Evolutionary conservation across 2,329 filamentous ascomycete genomes (phyloP).

Genomic region (Aspergillus fumigatus): DNA sequence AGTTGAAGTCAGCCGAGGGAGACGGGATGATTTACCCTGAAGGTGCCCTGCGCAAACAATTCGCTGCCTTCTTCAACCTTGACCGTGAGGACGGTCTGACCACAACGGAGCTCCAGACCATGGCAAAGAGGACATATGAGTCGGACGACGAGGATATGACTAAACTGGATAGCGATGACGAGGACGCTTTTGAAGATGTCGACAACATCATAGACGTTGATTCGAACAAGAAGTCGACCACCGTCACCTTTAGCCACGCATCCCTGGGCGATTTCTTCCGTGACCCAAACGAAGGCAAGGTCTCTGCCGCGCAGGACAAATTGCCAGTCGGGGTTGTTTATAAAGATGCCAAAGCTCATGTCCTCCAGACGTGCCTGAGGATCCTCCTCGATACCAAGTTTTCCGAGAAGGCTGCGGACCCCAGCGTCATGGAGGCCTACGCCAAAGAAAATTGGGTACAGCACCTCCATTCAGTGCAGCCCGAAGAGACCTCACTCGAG

Average conservation of each 20-base stretch:
- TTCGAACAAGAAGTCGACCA: constrained; percentile 15
- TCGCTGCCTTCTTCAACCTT: constrained; percentile 46
- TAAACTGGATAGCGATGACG: neutral
- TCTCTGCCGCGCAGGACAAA: constrained; percentile 7
- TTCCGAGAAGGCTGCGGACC: neutral
- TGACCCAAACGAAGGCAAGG: constrained; percentile 10
- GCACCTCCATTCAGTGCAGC: neutral
- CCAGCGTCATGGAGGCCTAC: neutral
- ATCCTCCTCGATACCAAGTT: neutral
- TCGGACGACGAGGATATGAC: constrained; percentile 8
- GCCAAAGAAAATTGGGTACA: neutral
- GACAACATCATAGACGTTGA: constrained; percentile 12
- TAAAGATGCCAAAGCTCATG: constrained; percentile 8
- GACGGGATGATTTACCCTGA: constrained; percentile 32
- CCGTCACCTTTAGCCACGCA: constrained; percentile 19
- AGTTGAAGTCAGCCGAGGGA: constrained; percentile 41
- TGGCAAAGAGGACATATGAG: neutral
- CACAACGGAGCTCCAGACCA: constrained; percentile 15
- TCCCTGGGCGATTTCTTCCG: constrained; percentile 23
- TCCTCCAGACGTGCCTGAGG: constrained; percentile 3
- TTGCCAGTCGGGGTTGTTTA: constrained; percentile 15
- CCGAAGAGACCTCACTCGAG: neutral
- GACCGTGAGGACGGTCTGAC: constrained; percentile 39
- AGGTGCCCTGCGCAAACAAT: constrained; percentile 43
- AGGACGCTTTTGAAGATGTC: constrained; percentile 7